Conservation (phyloP, 1,284 basidiomycete genomes). For the Papiliotrema flavescens region DNA sequence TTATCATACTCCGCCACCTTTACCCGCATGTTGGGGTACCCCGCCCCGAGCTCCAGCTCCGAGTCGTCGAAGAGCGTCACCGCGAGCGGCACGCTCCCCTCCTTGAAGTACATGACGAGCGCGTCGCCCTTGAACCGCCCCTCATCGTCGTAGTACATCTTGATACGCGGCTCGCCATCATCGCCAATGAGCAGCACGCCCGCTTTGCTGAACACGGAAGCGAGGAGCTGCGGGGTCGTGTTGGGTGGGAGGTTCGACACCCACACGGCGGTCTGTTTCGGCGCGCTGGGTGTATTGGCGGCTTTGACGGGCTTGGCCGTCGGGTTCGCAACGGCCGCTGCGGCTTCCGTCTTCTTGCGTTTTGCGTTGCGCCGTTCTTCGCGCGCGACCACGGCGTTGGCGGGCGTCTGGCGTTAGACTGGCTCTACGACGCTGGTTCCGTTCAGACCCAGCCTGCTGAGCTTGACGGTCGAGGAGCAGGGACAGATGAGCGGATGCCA, state of each 20-base stretch:
- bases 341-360: constrained; percentile 63
- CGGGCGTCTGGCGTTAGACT: constrained; percentile 60
- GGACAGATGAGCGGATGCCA: no score
- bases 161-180: constrained; percentile 79
- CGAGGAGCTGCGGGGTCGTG: constrained; percentile 69
- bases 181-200: constrained; percentile 92
- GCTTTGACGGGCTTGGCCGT: constrained; percentile 56
- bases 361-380: constrained; percentile 60
- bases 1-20: constrained; percentile 73
- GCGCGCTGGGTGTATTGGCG: constrained; percentile 14
- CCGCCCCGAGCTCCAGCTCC: constrained; percentile 73
- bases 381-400: constrained; percentile 72
- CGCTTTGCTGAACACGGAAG: constrained; percentile 78
- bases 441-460: no score
- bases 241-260: constrained; percentile 80
- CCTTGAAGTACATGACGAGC: constrained; percentile 94
- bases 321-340: no score
- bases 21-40: constrained; percentile 71
- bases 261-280: constrained; percentile 85
- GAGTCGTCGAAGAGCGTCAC: constrained; percentile 86
- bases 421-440: no score
- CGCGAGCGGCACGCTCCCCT: constrained; percentile 86
- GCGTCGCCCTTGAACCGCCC: constrained; percentile 95
- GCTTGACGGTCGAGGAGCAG: no score
- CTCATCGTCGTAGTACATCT: constrained; percentile 86